Percentiles rank a stretch among this genome's conserved stretches.
Conservation (phyloP, 352 stramenopile species). For the Globisporangium paddicum region DNA sequence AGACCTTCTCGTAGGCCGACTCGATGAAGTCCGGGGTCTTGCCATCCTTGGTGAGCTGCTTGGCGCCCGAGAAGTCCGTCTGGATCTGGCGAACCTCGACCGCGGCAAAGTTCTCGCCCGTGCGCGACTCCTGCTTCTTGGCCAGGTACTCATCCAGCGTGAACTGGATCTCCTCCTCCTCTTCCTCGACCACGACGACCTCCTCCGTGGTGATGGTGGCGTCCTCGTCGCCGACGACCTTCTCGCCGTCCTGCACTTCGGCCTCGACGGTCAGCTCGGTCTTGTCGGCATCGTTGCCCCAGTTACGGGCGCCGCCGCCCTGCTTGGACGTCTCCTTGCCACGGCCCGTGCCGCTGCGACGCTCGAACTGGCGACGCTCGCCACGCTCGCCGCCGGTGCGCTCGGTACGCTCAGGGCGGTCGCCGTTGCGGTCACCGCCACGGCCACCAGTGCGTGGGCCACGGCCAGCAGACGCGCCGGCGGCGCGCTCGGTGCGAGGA, state of each 20-base stretch:
- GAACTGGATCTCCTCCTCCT: constrained; percentile 83
- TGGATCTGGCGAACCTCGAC: constrained; percentile 83
- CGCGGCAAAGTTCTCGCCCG: constrained; percentile 75
- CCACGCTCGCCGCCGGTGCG: constrained; percentile 53
- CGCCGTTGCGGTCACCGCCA: constrained; percentile 38
- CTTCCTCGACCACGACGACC: constrained; percentile 37
- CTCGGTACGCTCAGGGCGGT: no score
- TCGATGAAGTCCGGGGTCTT: constrained; percentile 88
- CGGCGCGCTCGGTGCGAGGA: constrained; percentile 45
- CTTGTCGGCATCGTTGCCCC: constrained; percentile 94
- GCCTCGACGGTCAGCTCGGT: constrained; percentile 75
- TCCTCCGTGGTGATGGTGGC: constrained; percentile 36
- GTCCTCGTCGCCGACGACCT: constrained; percentile 51
- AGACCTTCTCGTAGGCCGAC: constrained; percentile 91
- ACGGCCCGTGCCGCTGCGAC: constrained; percentile 93
- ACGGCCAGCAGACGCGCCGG: constrained; percentile 35
- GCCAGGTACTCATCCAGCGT: constrained; percentile 78
- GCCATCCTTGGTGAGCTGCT: constrained; percentile 81
- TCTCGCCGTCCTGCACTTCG: constrained; percentile 47
- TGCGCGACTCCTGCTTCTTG: constrained; percentile 75
- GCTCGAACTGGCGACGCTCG: constrained; percentile 88
- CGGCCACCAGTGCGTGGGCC: constrained; percentile 37
- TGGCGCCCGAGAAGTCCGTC: constrained; percentile 83
- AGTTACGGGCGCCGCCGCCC: constrained; percentile 94
- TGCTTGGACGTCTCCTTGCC: constrained; percentile 95